A percentile compares a stretch with the other conserved stretches of the same genome.
phyloP scores from a whole-genome alignment of 306 rosid genomes.

The Macrotyloma uniflorum region DNA sequence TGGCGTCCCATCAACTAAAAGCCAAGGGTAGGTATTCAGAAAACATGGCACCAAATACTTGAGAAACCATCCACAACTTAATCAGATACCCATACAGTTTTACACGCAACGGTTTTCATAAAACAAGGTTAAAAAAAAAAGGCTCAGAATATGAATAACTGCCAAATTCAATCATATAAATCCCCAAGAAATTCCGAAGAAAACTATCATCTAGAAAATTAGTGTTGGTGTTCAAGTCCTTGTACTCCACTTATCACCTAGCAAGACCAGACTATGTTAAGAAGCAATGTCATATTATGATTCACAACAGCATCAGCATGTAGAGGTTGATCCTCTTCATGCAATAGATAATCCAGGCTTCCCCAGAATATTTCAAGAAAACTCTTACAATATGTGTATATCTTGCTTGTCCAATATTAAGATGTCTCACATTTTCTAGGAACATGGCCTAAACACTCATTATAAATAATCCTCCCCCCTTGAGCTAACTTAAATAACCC shows the following conservation, averaged over 20 bases:
- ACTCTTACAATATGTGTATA: background rate
- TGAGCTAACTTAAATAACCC: background rate
- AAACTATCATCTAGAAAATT: slow-evolving; percentile 18
- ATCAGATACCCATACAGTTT: slow-evolving; percentile 18
- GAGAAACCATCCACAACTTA: slow-evolving; percentile 20
- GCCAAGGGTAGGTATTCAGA: background rate
- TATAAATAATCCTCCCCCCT: background rate
- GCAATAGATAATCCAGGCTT: background rate
- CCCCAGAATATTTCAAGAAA: background rate
- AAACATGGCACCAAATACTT: slow-evolving; percentile 14
- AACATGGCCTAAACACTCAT: background rate
- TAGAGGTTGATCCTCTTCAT: background rate
- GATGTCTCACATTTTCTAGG: background rate
- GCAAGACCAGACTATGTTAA: background rate
- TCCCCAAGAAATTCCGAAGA: slow-evolving; percentile 12
- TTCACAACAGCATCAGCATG: background rate
- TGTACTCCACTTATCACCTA: slow-evolving; percentile 6
- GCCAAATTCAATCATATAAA: slow-evolving; percentile 9
- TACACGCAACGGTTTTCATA: slow-evolving; percentile 30
- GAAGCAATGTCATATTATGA: slow-evolving; percentile 4
- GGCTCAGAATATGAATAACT: background rate
- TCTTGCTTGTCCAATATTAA: background rate
- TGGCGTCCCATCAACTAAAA: slow-evolving; percentile 1
- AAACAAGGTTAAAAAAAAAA: background rate
- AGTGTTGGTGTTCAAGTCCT: slow-evolving; percentile 2